Conservation (phyloP, 139 green algal genomes). For the Raphidocelis subcapitata region DNA sequence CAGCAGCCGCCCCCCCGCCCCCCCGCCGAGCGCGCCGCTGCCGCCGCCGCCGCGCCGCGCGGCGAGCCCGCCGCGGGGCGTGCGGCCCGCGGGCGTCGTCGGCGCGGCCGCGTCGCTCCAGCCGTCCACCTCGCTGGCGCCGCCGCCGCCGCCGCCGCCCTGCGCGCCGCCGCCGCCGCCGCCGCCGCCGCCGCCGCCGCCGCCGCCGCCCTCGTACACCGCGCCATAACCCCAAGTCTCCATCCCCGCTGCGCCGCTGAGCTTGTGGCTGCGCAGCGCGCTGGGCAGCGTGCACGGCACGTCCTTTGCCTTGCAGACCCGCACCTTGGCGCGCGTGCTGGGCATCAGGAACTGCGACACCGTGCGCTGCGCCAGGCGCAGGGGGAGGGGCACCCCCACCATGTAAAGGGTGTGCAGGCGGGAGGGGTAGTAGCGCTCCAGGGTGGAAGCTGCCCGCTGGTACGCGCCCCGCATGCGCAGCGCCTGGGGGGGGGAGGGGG, state of each 20-base stretch:
- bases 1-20: too few species aligned
- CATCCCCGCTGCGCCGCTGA: slow-evolving; percentile 11
- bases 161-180: background rate
- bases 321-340: slow-evolving; percentile 23
- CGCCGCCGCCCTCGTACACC: background rate
- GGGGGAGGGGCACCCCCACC: slow-evolving; percentile 20
- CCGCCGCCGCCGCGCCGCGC: too few species aligned
- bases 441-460: slow-evolving; percentile 1
- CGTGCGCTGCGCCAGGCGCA: slow-evolving; percentile 18
- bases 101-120: background rate
- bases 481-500: background rate
- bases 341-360: slow-evolving; percentile 18
- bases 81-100: background rate
- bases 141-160: background rate
- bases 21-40: too few species aligned
- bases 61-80: background rate
- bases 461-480: slow-evolving; percentile 15
- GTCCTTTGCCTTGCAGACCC: slow-evolving; percentile 8
- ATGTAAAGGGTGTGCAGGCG: slow-evolving; percentile 30
- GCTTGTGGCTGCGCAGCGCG: slow-evolving; percentile 28
- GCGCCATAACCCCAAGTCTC: background rate
- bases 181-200: background rate
- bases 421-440: slow-evolving; percentile 30
- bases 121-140: background rate
- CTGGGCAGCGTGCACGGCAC: slow-evolving; percentile 8